phyloP scores from a whole-genome alignment of 352 stramenopile species.

The Pythium insidiosum region DNA sequence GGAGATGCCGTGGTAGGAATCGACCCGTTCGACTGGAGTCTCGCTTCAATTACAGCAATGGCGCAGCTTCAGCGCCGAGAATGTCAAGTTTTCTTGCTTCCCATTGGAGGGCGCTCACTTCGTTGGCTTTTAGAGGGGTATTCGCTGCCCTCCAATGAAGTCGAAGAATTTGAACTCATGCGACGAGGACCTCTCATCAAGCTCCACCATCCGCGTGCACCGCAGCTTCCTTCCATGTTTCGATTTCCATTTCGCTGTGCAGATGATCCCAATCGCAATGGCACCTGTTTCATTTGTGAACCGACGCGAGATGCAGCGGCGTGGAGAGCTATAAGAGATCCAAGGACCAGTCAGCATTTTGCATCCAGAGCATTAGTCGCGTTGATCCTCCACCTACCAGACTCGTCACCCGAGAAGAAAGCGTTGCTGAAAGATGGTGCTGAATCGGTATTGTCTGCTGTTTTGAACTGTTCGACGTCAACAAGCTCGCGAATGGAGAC shows the following conservation, averaged over 20 bases:
- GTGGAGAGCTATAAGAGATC: constrained; percentile 10
- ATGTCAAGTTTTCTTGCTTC: constrained; percentile 23
- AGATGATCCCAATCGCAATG: not conserved
- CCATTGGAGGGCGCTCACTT: constrained; percentile 29
- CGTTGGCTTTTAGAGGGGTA: constrained; percentile 22
- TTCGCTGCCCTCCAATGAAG: constrained; percentile 34
- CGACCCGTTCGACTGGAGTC: constrained; percentile 53
- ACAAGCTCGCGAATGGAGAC: too few relatives aligned
- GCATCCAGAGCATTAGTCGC: constrained; percentile 23
- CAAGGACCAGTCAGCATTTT: constrained; percentile 21
- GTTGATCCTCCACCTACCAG: constrained; percentile 24
- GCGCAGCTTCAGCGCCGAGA: constrained; percentile 11
- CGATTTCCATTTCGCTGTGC: constrained; percentile 1
- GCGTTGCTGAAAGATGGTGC: constrained; percentile 10
- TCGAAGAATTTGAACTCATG: constrained; percentile 27
- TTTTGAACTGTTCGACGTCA: constrained; percentile 6
- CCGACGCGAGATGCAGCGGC: not conserved
- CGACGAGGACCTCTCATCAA: too few relatives aligned
- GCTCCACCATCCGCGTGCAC: not conserved
- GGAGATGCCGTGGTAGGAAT: constrained; percentile 32
- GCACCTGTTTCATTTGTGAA: constrained; percentile 6
- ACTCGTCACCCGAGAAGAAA: constrained; percentile 24
- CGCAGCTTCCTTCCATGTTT: constrained; percentile 21
- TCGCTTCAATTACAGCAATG: constrained; percentile 5
- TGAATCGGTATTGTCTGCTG: not conserved